Percentiles rank a stretch among this genome's conserved stretches.
phyloP scores from a whole-genome alignment of 2,329 filamentous ascomycete genomes.

The Fusarium chlamydosporum region DNA sequence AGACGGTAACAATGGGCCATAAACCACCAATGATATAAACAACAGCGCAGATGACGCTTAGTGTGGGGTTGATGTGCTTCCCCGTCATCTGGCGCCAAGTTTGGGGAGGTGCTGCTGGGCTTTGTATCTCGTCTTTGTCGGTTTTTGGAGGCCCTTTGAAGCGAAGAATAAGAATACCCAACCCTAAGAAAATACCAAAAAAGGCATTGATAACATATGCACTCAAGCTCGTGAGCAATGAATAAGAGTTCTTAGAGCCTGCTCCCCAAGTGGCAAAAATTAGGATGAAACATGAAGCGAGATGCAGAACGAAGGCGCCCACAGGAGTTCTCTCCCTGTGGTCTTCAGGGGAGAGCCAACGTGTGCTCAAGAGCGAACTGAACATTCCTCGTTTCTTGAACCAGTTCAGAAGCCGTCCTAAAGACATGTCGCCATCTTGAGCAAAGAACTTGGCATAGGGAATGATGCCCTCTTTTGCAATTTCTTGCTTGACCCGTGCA shows the following conservation, averaged over 20 bases:
- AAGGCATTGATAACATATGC: conserved; percentile 56
- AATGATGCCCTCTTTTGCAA: conserved; percentile 70
- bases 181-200: conserved; percentile 54
- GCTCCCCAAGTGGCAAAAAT: conserved; percentile 54
- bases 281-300: conserved; percentile 54
- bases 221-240: conserved; percentile 52
- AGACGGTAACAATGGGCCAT: conserved; percentile 53
- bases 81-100: conserved; percentile 55
- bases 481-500: conserved; percentile 70
- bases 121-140: conserved; percentile 26
- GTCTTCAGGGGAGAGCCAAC: conserved; percentile 54
- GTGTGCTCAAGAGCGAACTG: conserved; percentile 46
- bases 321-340: conserved; percentile 57
- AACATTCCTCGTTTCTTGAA: conserved; percentile 53
- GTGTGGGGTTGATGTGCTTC: conserved; percentile 49
- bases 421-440: conserved; percentile 54
- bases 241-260: conserved; percentile 49
- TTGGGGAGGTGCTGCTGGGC: conserved; percentile 27
- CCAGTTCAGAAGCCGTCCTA: conserved; percentile 54
- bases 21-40: conserved; percentile 54
- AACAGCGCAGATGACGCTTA: conserved; percentile 53
- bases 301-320: conserved; percentile 55
- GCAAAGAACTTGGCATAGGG: conserved; percentile 66
- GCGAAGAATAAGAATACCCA: conserved; percentile 56
- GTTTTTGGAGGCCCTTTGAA: conserved; percentile 53